A percentile compares a stretch with the other conserved stretches of the same genome.
phyloP scores from a whole-genome alignment of 2,329 filamentous ascomycete species.

The Nannizziopsis arthrosporioides region DNA sequence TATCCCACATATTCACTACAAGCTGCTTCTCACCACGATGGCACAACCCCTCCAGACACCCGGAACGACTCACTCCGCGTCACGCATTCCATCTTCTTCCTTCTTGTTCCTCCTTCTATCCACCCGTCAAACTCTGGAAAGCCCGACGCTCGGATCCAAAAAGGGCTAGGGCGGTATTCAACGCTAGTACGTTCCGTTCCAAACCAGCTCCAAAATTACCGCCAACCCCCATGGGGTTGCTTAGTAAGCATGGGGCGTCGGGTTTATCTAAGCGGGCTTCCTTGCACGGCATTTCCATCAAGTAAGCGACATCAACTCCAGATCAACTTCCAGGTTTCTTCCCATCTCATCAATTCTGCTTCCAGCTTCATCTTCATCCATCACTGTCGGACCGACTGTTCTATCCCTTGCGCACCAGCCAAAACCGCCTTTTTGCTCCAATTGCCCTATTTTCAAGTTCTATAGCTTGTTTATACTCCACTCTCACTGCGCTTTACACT shows the following conservation, averaged over 20 bases:
- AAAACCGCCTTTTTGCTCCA: neutral
- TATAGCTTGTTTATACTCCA: neutral
- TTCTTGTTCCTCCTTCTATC: too few relatives aligned
- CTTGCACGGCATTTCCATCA: conserved; percentile 6
- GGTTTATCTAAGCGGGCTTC: conserved; percentile 3
- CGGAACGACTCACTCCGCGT: too few relatives aligned
- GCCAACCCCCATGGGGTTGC: neutral
- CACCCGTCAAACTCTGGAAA: too few relatives aligned
- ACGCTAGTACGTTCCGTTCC: too few relatives aligned
- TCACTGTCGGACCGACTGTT: conserved; percentile 1
- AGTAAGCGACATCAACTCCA: conserved; percentile 8
- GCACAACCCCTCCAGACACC: too few relatives aligned
- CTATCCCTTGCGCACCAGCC: neutral
- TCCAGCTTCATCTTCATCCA: neutral
- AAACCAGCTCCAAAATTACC: too few relatives aligned
- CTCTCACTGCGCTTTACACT: neutral
- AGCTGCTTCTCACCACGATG: too few relatives aligned
- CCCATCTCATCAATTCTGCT: conserved; percentile 2
- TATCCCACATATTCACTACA: too few relatives aligned
- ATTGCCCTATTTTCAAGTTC: conserved; percentile 2
- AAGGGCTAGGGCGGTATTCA: too few relatives aligned
- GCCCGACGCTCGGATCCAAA: too few relatives aligned
- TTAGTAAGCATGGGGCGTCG: conserved; percentile 6
- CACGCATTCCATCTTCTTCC: too few relatives aligned
- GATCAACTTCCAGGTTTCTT: neutral